A percentile compares a stretch with the other conserved stretches of the same genome.
Conservation (phyloP, 2,329 filamentous ascomycete species). For the Xylaria sp. region DNA sequence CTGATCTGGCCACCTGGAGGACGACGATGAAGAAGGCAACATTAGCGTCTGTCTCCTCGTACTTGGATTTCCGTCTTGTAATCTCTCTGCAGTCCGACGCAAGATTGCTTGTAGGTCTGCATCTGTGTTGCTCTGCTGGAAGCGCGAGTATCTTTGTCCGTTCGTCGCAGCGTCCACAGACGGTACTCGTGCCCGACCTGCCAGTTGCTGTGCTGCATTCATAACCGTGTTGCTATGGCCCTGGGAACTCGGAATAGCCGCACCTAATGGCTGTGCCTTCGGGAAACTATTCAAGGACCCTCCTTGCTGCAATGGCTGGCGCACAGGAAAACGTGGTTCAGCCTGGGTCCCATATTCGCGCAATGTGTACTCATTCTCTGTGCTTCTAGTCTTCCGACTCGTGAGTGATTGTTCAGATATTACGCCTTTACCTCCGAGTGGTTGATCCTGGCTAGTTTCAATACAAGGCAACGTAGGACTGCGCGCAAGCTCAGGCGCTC, state of each 20-base stretch:
- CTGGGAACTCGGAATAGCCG: neutral
- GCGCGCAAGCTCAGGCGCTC: constrained; percentile 37
- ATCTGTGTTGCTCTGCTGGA: constrained; percentile 53
- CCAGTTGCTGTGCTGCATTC: constrained; percentile 46
- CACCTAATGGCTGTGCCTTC: constrained; percentile 1
- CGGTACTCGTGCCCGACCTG: constrained; percentile 44
- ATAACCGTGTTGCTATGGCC: constrained; percentile 34
- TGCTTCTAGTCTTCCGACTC: neutral
- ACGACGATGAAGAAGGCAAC: constrained; percentile 23
- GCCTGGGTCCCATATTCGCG: constrained; percentile 3
- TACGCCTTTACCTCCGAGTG: neutral
- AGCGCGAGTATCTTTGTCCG: constrained; percentile 16
- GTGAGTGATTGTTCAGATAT: constrained; percentile 10
- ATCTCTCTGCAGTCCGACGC: constrained; percentile 63
- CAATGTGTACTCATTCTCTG: neutral
- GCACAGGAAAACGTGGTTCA: constrained; percentile 12
- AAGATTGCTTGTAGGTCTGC: constrained; percentile 64
- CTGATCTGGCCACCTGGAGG: constrained; percentile 13
- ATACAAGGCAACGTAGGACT: constrained; percentile 50
- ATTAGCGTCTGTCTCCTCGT: constrained; percentile 48
- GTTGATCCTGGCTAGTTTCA: constrained; percentile 22
- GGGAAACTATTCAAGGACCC: constrained; percentile 15
- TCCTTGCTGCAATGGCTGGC: constrained; percentile 14
- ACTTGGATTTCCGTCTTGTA: constrained; percentile 55
- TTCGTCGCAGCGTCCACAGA: constrained; percentile 20